These are phyloP conservation scores for Nicotiana attenuata DNA, from an alignment of 257 asterid species.

Conservation along the genomic window DNA sequence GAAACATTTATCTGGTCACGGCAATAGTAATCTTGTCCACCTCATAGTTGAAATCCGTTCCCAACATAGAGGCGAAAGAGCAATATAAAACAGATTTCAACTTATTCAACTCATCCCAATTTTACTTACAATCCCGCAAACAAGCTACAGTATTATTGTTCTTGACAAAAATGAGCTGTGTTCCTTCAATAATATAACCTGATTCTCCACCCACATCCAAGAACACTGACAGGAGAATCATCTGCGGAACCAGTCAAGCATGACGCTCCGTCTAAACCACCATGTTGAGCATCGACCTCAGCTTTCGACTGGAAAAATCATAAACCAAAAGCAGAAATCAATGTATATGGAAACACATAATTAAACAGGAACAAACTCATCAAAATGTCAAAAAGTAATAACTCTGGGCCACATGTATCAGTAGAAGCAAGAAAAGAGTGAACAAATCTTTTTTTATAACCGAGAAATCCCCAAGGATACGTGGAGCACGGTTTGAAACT, in stretches of 20 bases:
- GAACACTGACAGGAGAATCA: neutral
- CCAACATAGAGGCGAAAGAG: neutral
- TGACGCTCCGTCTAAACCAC: neutral
- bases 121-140: neutral
- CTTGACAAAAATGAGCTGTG: neutral
- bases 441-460: too few relatives aligned
- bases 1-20: neutral
- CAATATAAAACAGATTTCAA: neutral
- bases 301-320: conserved; percentile 2
- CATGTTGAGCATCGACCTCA: neutral
- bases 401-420: neutral
- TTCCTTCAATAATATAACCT: neutral
- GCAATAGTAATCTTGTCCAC: neutral
- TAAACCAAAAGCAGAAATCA: neutral
- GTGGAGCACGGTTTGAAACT: too few relatives aligned
- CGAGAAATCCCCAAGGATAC: too few relatives aligned
- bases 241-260: neutral
- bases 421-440: neutral
- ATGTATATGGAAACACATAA: neutral
- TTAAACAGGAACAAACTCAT: neutral
- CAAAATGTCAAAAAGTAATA: neutral
- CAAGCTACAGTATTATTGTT: neutral
- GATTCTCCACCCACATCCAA: conserved; percentile 3
- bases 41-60: conserved; percentile 1
- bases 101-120: neutral